phyloP scores from a whole-genome alignment of 495 filamentous ascomycete species.

The Neurospora sp. region DNA sequence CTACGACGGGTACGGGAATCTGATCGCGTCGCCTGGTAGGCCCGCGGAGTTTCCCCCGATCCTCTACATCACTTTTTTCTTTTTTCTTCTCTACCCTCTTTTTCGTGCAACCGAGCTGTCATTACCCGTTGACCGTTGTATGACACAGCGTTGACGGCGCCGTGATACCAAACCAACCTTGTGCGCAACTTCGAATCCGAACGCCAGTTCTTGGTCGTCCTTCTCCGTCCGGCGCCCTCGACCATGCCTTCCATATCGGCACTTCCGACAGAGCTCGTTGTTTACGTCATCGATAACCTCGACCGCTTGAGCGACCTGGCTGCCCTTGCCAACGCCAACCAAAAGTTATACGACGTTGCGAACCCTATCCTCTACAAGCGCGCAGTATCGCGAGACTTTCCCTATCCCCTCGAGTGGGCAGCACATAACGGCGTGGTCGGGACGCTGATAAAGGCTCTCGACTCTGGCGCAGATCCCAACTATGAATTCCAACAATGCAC shows the following conservation, averaged over 20 bases:
- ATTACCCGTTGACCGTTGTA: neutral
- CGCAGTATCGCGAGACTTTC: slow-evolving; percentile 7
- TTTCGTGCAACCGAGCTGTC: neutral
- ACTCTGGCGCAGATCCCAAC: slow-evolving; percentile 17
- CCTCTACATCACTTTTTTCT: neutral
- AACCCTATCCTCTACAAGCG: slow-evolving; percentile 19
- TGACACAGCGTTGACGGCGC: neutral
- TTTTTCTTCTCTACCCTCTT: neutral
- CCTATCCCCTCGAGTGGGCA: slow-evolving; percentile 20
- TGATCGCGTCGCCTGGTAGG: neutral
- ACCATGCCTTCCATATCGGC: slow-evolving; percentile 4
- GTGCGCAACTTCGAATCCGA: neutral
- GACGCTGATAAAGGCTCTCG: slow-evolving; percentile 16
- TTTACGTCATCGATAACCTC: slow-evolving; percentile 18
- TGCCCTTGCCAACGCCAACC: slow-evolving; percentile 14
- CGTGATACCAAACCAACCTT: neutral
- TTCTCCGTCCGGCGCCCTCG: neutral
- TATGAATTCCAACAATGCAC: slow-evolving; percentile 13
- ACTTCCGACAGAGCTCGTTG: slow-evolving; percentile 20
- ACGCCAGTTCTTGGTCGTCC: neutral
- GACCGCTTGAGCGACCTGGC: slow-evolving; percentile 15
- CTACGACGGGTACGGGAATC: neutral
- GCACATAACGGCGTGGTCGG: slow-evolving; percentile 14
- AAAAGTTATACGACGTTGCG: slow-evolving; percentile 9
- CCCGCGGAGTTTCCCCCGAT: neutral